Evolutionary conservation across 768 basidiomycete species (phyloP), one percentile per base, ranked within the genome.

Genomic region (Rhizopogon rudus): DNA sequence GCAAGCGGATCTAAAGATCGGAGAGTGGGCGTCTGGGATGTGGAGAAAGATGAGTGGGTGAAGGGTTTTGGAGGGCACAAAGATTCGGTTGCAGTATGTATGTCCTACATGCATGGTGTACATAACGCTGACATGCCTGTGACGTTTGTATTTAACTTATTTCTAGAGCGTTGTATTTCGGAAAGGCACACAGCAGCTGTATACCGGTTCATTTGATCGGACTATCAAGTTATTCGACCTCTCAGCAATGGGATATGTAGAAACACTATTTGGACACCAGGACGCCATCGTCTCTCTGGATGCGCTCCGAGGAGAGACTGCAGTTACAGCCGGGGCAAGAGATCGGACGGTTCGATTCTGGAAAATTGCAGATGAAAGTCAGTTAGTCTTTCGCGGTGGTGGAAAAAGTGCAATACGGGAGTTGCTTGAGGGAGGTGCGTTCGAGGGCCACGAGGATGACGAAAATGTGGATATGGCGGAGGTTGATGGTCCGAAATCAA

Each of bases 231-330:
- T 98, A 3, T 96, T 88, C 70, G 95, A 89, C 67, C 73, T 81
- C 44, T 80, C 74, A 57, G 90, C 91, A 5, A 82, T 96, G 79
- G 93, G 92, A 9, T 93, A 94, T 64, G 87, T 98, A 54, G 96
- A 99, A 69, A 98, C 96, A 7, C 76, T 98, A 4, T 99, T 96
- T 66, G 97, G 97, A 1, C 97, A 99, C 67, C 96, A 98, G 73
- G 95, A 98, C 64, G 81, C 83, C 29, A 83, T 97, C 29, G 74
- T 90, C 14, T 75, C 80, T 4, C 63, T 99, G 5, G 91, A 94
- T 59, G 79, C 92, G 6, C 80, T 98, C 14, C 84, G 89, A 35
- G 83, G 83, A 6, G 93, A 98, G 62, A 84, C 85, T 1, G 90
- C 88, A 14, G 83, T 98, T 17, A 94, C 87, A 37, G 88, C 88